Conservation (phyloP, 2,329 filamentous ascomycete species). For the Ophiocordyceps robertsii region DNA sequence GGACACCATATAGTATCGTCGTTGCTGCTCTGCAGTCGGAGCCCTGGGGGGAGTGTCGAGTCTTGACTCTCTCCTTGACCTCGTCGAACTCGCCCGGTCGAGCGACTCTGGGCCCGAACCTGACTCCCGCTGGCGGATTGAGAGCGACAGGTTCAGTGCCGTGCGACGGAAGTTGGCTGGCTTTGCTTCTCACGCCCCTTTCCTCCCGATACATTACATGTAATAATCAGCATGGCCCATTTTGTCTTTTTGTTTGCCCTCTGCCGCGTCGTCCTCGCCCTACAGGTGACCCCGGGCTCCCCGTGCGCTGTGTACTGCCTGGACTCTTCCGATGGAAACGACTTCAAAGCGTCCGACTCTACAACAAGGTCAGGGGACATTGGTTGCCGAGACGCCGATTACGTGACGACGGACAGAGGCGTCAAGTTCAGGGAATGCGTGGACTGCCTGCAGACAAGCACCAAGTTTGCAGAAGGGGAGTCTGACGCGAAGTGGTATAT, state of each 20-base stretch:
- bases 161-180: too few relatives aligned
- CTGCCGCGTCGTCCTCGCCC: constrained; percentile 9
- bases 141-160: too few relatives aligned
- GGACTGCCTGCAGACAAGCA: constrained; percentile 32
- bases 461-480: constrained; percentile 22
- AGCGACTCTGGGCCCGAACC: too few relatives aligned
- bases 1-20: neutral
- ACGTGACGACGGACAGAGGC: constrained; percentile 20
- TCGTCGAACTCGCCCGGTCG: too few relatives aligned
- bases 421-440: constrained; percentile 34
- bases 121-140: too few relatives aligned
- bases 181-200: neutral
- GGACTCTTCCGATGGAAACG: constrained; percentile 20
- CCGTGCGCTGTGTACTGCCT: constrained; percentile 34
- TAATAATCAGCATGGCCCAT: neutral
- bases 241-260: constrained; percentile 8
- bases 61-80: too few relatives aligned
- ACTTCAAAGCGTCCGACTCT: constrained; percentile 19
- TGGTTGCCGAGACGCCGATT: constrained; percentile 28
- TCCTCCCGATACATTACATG: neutral
- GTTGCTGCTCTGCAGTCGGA: neutral
- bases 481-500: constrained; percentile 31
- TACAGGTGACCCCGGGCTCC: constrained; percentile 37
- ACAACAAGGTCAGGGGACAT: constrained; percentile 33
- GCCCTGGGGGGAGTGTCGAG: neutral